Conservation (phyloP, 2,329 filamentous ascomycete species). For the Venturia aucupariae region DNA sequence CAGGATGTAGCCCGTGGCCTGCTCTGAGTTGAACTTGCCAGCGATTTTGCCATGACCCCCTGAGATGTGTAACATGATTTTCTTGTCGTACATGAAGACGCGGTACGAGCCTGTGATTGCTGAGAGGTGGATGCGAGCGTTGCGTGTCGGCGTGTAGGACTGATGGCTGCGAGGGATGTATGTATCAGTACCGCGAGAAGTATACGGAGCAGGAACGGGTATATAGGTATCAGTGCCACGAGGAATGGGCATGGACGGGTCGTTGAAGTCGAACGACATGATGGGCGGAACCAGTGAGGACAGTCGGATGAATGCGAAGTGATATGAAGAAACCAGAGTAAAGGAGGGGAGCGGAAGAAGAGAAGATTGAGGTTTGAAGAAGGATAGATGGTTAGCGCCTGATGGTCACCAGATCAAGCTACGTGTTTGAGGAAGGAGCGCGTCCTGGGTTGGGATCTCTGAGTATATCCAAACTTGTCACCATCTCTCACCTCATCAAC, state of each 20-base stretch:
- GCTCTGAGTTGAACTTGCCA: slow-evolving; percentile 3
- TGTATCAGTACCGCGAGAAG: background rate
- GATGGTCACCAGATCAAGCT: background rate
- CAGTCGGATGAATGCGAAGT: background rate
- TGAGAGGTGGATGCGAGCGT: background rate
- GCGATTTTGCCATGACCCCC: background rate
- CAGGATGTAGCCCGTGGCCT: background rate
- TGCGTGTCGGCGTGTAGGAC: background rate
- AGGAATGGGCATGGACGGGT: background rate
- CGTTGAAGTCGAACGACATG: slow-evolving; percentile 3
- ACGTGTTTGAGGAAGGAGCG: background rate
- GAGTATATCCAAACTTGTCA: background rate
- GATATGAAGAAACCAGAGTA: background rate
- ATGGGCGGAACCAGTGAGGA: background rate
- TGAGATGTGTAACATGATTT: background rate
- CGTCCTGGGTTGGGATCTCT: background rate
- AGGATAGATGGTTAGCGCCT: background rate
- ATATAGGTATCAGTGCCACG: background rate
- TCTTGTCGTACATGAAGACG: background rate
- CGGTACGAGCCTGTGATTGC: background rate
- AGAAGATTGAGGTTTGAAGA: background rate
- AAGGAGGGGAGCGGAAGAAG: background rate
- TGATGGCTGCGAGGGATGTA: background rate
- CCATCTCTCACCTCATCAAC: background rate
- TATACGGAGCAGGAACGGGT: background rate